Conservation (phyloP, 2,329 filamentous ascomycete species). For the Fusarium albidum region DNA sequence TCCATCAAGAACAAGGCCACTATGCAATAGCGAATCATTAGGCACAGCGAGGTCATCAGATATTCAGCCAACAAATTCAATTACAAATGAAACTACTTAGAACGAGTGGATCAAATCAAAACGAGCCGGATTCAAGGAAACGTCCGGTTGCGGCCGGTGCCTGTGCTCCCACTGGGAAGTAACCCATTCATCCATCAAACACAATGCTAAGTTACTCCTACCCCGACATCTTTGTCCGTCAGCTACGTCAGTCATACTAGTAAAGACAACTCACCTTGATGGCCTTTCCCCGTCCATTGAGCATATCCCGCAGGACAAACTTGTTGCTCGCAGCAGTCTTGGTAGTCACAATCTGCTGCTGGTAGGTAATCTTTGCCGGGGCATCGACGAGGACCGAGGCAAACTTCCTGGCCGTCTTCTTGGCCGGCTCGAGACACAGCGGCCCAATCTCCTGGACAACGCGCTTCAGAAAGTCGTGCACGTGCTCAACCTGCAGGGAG, state of each 20-base stretch:
- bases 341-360: neutral
- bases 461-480: slow-evolving; percentile 30
- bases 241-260: neutral
- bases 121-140: neutral
- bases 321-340: neutral
- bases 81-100: neutral
- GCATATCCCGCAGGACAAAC: slow-evolving; percentile 18
- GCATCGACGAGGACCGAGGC: slow-evolving; percentile 7
- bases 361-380: neutral
- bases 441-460: slow-evolving; percentile 13
- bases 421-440: slow-evolving; percentile 9
- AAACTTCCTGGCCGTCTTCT: slow-evolving; percentile 22
- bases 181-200: neutral
- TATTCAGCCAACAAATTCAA: no score
- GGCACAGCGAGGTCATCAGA: no score
- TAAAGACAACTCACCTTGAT: neutral
- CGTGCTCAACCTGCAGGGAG: neutral
- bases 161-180: neutral
- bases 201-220: neutral
- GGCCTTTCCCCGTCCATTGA: slow-evolving; percentile 1
- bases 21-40: no score
- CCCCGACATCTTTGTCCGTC: no score
- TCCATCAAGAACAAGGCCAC: no score
- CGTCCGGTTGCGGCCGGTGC: slow-evolving; percentile 7
- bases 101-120: neutral